Percentiles rank a stretch among this genome's conserved stretches.
Evolutionary conservation across 495 filamentous ascomycete species (phyloP).

Genomic region (Xylaria curta): DNA sequence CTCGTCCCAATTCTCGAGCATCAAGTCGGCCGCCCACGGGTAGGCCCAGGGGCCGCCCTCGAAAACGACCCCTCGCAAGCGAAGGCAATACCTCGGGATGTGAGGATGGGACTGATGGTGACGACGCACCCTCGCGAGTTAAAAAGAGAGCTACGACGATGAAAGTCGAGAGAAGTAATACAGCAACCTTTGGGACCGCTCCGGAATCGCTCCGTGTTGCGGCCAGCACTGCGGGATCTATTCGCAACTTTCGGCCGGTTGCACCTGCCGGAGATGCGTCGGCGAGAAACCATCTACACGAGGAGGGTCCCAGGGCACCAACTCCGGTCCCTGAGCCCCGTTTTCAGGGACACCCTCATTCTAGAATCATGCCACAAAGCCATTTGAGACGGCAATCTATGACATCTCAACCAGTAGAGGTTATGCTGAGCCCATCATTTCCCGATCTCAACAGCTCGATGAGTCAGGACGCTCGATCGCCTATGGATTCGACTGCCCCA

Average conservation of each 20-base stretch:
- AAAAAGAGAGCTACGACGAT: slow-evolving; percentile 78
- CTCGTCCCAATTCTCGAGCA: slow-evolving; percentile 52
- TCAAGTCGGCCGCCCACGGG: slow-evolving; percentile 50
- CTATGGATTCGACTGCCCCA: slow-evolving; percentile 52
- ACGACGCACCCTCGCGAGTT: slow-evolving; percentile 53
- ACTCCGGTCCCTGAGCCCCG: slow-evolving; percentile 71
- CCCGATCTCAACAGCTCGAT: slow-evolving; percentile 31
- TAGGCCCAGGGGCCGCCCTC: slow-evolving; percentile 53
- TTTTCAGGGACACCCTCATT: slow-evolving; percentile 37
- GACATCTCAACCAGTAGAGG: slow-evolving; percentile 23
- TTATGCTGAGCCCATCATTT: slow-evolving; percentile 25
- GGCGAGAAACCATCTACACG: slow-evolving; percentile 65
- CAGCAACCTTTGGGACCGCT: slow-evolving; percentile 70
- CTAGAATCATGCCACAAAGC: slow-evolving; percentile 30
- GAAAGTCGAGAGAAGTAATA: slow-evolving; percentile 70
- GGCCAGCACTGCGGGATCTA: slow-evolving; percentile 84
- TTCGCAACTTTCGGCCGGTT: slow-evolving; percentile 83
- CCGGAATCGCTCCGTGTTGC: slow-evolving; percentile 84
- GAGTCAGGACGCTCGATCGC: slow-evolving; percentile 50
- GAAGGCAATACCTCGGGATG: slow-evolving; percentile 69
- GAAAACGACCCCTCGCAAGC: slow-evolving; percentile 47
- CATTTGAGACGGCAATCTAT: slow-evolving; percentile 35
- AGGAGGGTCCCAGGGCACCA: slow-evolving; percentile 78
- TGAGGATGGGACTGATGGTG: slow-evolving; percentile 72
- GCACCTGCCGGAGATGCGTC: slow-evolving; percentile 60